phyloP scores from a whole-genome alignment of 2,329 filamentous ascomycete species.

The Penicillium sp. region DNA sequence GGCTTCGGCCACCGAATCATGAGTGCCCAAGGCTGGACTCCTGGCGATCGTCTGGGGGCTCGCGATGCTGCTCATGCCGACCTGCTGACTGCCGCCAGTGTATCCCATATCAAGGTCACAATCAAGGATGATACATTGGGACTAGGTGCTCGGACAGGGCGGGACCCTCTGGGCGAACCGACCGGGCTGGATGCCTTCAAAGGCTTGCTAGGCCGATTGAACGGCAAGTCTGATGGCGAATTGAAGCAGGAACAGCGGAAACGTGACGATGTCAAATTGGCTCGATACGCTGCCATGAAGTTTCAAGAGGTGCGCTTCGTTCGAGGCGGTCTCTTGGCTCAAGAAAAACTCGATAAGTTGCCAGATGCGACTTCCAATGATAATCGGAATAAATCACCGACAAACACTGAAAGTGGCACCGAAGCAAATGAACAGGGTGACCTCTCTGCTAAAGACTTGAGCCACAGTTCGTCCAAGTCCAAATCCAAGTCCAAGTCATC shows the following conservation, averaged over 20 bases:
- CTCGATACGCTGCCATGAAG: slow-evolving; percentile 69
- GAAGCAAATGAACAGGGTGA: no score
- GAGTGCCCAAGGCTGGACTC: slow-evolving; percentile 82
- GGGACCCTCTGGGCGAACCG: slow-evolving; percentile 67
- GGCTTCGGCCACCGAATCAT: slow-evolving; percentile 90
- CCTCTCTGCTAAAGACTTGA: not conserved
- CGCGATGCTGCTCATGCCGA: slow-evolving; percentile 70
- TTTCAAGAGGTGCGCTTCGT: slow-evolving; percentile 85
- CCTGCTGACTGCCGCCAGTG: slow-evolving; percentile 74
- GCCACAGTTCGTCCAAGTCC: slow-evolving; percentile 15
- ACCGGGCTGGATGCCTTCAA: slow-evolving; percentile 86
- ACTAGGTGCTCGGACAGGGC: slow-evolving; percentile 74
- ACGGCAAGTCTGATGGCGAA: slow-evolving; percentile 76
- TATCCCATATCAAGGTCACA: slow-evolving; percentile 78
- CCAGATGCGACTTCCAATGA: slow-evolving; percentile 41
- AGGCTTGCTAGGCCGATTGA: slow-evolving; percentile 79
- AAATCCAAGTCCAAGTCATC: slow-evolving; percentile 23
- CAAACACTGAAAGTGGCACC: not conserved
- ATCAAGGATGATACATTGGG: slow-evolving; percentile 91
- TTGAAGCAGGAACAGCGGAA: slow-evolving; percentile 67
- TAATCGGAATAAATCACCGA: slow-evolving; percentile 52
- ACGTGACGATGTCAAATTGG: slow-evolving; percentile 67
- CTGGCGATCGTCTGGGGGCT: slow-evolving; percentile 77
- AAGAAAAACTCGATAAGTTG: slow-evolving; percentile 52
- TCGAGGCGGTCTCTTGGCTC: slow-evolving; percentile 69